Conservation (phyloP, 257 asterid species). For the Nicotiana noctiflora region DNA sequence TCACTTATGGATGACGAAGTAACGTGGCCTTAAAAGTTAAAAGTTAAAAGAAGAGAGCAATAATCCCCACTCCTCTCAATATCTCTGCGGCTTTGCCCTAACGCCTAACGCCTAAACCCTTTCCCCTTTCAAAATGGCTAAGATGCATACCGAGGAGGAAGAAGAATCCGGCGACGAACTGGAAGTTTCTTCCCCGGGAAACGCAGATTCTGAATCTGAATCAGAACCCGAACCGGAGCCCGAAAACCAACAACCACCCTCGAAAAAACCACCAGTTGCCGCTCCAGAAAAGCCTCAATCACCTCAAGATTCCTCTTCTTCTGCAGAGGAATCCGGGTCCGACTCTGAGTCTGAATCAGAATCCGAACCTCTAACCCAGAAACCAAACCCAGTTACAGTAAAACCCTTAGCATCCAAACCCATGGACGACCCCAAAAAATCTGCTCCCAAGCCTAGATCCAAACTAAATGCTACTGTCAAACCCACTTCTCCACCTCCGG, state of each 20-base stretch:
- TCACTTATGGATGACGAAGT: background rate
- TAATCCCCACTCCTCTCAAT: background rate
- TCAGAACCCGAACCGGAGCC: constrained; percentile 13
- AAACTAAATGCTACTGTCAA: constrained; percentile 1
- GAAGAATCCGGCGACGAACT: constrained; percentile 33
- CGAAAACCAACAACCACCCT: background rate
- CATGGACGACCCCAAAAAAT: constrained; percentile 1
- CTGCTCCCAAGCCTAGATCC: constrained; percentile 11
- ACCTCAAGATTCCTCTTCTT: constrained; percentile 20
- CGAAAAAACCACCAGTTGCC: constrained; percentile 16
- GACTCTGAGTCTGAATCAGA: constrained; percentile 44
- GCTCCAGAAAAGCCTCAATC: constrained; percentile 12
- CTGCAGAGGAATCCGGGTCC: constrained; percentile 21
- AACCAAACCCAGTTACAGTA: too few relatives aligned
- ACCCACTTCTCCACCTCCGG: background rate
- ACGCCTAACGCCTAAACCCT: background rate
- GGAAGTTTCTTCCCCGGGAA: constrained; percentile 29
- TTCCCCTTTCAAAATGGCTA: constrained; percentile 20
- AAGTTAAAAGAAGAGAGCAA: too few relatives aligned
- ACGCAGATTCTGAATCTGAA: constrained; percentile 15
- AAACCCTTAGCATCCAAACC: constrained; percentile 5
- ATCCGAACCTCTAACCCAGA: constrained; percentile 16
- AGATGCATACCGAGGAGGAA: constrained; percentile 16
- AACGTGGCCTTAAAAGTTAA: background rate
- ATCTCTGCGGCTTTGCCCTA: background rate